These are phyloP conservation scores for Fusarium bactridioides DNA, from an alignment of 2,329 filamentous ascomycete genomes.

Conservation along the genomic window DNA sequence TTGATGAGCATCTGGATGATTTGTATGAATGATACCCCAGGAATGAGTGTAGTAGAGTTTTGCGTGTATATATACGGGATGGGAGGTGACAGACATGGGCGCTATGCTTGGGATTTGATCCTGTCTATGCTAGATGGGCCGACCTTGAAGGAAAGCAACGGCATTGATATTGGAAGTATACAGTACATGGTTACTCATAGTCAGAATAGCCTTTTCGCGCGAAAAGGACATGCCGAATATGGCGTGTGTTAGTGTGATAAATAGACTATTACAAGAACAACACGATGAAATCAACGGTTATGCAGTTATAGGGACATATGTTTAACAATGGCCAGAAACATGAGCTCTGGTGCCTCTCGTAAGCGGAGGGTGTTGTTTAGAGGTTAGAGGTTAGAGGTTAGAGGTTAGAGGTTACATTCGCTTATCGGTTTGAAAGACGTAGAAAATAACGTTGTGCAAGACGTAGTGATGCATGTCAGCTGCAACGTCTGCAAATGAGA, in stretches of 20 bases:
- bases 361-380: neutral
- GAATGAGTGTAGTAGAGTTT: conserved; percentile 4
- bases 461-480: conserved; percentile 20
- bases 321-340: neutral
- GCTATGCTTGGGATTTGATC: neutral
- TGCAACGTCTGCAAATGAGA: neutral
- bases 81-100: neutral
- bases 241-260: neutral
- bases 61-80: conserved; percentile 4
- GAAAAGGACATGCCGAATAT: neutral
- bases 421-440: neutral
- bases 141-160: neutral
- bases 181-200: neutral
- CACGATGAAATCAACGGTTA: neutral
- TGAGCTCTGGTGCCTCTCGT: neutral
- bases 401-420: neutral
- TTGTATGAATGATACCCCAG: conserved; percentile 29
- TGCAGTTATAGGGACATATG: neutral
- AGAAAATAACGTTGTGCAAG: conserved; percentile 14
- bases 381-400: neutral
- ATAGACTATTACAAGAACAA: neutral
- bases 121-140: neutral
- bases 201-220: neutral
- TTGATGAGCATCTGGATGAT: conserved; percentile 13
- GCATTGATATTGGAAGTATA: neutral